A percentile compares a stretch with the other conserved stretches of the same genome.
phyloP scores from a whole-genome alignment of 1,284 basidiomycete genomes.

The Puccinia hordei region DNA sequence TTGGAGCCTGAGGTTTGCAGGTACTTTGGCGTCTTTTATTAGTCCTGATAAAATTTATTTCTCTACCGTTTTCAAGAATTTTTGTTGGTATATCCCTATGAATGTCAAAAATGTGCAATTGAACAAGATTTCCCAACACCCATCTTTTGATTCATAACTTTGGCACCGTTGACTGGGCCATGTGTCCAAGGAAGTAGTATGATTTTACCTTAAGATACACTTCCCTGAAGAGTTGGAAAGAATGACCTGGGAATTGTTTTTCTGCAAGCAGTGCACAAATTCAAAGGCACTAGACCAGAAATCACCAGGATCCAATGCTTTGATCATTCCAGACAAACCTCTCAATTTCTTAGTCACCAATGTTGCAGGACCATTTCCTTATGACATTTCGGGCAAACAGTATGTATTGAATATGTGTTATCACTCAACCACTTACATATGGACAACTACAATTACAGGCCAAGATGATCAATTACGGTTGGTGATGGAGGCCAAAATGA shows the following conservation, averaged over 20 bases:
- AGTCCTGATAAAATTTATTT: background rate
- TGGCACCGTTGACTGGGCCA: conserved; percentile 15
- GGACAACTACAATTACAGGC: background rate
- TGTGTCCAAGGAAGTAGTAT: background rate
- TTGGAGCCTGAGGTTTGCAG: background rate
- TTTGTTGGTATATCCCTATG: background rate
- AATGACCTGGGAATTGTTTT: background rate
- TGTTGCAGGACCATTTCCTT: background rate
- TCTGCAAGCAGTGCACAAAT: background rate
- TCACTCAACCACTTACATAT: conserved; percentile 10
- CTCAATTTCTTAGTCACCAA: background rate
- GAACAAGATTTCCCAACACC: background rate
- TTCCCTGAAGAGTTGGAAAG: background rate
- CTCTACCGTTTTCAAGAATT: background rate
- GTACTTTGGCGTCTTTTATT: background rate
- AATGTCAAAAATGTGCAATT: background rate
- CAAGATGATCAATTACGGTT: no score
- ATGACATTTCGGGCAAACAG: background rate
- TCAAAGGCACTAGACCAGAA: background rate
- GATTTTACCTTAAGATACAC: background rate
- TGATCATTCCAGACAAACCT: background rate
- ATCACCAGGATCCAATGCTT: background rate
- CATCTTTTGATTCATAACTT: background rate
- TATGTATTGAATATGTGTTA: background rate
- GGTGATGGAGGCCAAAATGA: background rate